A percentile compares a stretch with the other conserved stretches of the same genome.
Evolutionary conservation across 108 stramenopile genomes (phyloP).

Genomic region (Schizochytrium sp.): DNA sequence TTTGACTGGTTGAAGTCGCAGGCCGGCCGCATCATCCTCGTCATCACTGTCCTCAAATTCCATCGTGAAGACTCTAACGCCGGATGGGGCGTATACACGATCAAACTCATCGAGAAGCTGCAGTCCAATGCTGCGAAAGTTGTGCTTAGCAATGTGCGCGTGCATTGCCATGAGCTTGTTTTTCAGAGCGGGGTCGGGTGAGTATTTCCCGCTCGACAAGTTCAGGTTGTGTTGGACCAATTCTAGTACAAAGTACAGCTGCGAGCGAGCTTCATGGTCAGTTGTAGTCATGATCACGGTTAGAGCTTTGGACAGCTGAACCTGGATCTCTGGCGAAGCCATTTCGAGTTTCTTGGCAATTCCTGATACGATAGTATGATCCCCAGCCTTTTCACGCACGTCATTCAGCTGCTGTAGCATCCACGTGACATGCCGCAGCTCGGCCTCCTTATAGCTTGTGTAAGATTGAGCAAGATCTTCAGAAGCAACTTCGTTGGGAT

Average conservation of each 20-base stretch:
- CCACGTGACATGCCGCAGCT: conserved; percentile 44
- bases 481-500: neutral
- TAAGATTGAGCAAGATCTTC: neutral
- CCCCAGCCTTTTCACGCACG: neutral
- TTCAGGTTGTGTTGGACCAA: conserved; percentile 46
- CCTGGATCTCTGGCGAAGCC: conserved; percentile 46
- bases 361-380: neutral
- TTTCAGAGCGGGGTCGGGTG: neutral
- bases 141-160: conserved; percentile 57
- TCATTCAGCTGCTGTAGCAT: conserved; percentile 39
- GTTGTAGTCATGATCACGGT: conserved; percentile 50
- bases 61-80: conserved; percentile 53
- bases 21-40: conserved; percentile 35
- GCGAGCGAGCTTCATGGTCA: conserved; percentile 45
- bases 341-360: conserved; percentile 51
- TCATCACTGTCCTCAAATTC: conserved; percentile 60
- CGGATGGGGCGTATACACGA: neutral
- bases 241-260: conserved; percentile 56
- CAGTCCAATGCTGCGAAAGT: conserved; percentile 38
- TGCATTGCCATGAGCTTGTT: conserved; percentile 45
- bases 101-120: conserved; percentile 12
- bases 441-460: conserved; percentile 53
- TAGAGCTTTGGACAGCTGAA: conserved; percentile 12
- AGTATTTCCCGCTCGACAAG: neutral
- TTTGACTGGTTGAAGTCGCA: neutral